Evolutionary conservation across 2,329 filamentous ascomycete species (phyloP).

Genomic region (Cladosporium sp.): DNA sequence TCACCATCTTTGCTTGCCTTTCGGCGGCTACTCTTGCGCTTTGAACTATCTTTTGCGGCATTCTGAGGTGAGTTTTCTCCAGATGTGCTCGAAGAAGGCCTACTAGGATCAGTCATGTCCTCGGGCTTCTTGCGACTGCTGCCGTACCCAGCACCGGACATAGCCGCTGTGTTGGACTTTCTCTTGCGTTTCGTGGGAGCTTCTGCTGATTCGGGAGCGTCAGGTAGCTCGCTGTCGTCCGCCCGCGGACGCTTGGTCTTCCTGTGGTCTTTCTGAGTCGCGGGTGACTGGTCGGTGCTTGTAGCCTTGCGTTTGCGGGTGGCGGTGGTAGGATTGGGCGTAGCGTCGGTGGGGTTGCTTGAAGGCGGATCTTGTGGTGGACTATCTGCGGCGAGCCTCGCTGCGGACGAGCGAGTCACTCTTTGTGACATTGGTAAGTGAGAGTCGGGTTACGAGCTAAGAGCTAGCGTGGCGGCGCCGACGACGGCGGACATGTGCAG

Average conservation of each 20-base stretch:
- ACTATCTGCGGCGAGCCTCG: conserved; percentile 74
- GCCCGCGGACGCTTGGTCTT: conserved; percentile 58
- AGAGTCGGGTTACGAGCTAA: conserved; percentile 6
- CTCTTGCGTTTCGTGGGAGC: conserved; percentile 55
- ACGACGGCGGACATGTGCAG: conserved; percentile 7
- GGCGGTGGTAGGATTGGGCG: conserved; percentile 34
- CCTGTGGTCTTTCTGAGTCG: conserved; percentile 36
- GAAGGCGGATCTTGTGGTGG: conserved; percentile 34
- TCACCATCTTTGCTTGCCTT: conserved; percentile 51
- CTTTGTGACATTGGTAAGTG: conserved; percentile 81
- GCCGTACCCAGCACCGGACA: conserved; percentile 69
- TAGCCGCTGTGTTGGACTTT: conserved; percentile 47
- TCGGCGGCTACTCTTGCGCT: conserved; percentile 70
- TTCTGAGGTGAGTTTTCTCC: conserved; percentile 56
- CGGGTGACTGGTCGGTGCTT: conserved; percentile 48
- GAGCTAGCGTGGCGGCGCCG: conserved; percentile 5
- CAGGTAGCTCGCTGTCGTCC: conserved; percentile 34
- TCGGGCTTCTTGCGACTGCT: conserved; percentile 12
- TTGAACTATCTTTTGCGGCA: conserved; percentile 59
- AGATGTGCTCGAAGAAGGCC: conserved; percentile 61
- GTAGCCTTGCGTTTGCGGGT: conserved; percentile 72
- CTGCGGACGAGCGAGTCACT: conserved; percentile 80
- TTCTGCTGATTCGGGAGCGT: conserved; percentile 29
- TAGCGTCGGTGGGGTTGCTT: conserved; percentile 15
- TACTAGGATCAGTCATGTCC: conserved; percentile 31